Evolutionary conservation across 306 rosid genomes (phyloP), one percentile per base, ranked within the genome.

Genomic region (Cicer judaicum): DNA sequence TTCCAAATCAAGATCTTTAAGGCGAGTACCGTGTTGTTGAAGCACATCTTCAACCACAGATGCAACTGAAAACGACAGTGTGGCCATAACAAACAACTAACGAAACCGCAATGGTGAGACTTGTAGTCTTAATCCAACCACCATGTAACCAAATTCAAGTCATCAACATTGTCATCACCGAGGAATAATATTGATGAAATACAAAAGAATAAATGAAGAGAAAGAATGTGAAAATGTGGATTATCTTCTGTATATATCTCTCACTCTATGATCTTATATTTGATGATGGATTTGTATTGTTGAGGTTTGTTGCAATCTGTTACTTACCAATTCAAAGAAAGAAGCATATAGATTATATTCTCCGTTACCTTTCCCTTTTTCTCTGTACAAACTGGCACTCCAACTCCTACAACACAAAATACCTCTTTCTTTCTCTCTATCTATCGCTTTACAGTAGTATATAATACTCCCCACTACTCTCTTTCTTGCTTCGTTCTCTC

Each of bases 21-120:
- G 86, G 9, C 96, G 88, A 80, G 78, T 85, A 8, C 96, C 96
- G 9, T 95, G 98, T 71, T 90, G 97, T 72, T 90, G 96, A 74
- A 95, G 99, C 74, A 95, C 97, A 77, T 95, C 90, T 73, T 95
- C 96, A 83, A 95, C 96, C 79, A 93, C 80, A 4, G 96, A 88
- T 53, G 88, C 90, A 10, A 92, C 98, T 34, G 99, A 92, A 76
- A 90, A 89, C 52, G 91, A 89, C 39, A 88, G 64, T 72, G 92
- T 29, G 42, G 88, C 86, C 83, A 85, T 54, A 60, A 62, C 41
- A 53, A 18, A 34, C 16, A 56, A 64, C 73, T 13, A 49, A 49
- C 15, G 4, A 52, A n/a, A 13, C 19, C 19, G 7, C 16, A 15
- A 8, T 50, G 9, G 5, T 14, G 29, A 79, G 41, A 38, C 68